These are phyloP conservation scores for Hyphodiscus sp. DNA, from an alignment of 2,329 filamentous ascomycete genomes.

Conservation along the genomic window DNA sequence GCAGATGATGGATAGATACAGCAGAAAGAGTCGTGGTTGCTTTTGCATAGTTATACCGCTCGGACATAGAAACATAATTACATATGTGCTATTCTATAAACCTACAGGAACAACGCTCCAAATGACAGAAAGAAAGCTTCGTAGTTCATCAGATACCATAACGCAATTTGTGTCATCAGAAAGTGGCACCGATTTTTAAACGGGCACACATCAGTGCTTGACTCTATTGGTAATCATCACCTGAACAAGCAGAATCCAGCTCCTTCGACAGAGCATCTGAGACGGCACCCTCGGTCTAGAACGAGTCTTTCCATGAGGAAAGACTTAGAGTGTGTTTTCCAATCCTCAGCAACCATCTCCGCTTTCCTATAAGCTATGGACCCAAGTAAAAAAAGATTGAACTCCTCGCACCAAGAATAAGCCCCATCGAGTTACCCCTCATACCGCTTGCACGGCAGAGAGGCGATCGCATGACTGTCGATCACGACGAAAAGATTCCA, in stretches of 20 bases:
- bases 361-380: constrained; percentile 51
- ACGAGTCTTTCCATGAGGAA: constrained; percentile 31
- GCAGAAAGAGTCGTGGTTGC: background rate
- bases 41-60: background rate
- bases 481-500: constrained; percentile 79
- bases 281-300: constrained; percentile 20
- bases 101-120: background rate
- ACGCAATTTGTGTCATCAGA: constrained; percentile 43
- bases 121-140: background rate
- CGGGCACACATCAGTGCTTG: constrained; percentile 79
- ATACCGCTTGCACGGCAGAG: constrained; percentile 28
- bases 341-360: constrained; percentile 27
- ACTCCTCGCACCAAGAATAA: constrained; percentile 99
- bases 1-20: constrained; percentile 10
- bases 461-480: constrained; percentile 98
- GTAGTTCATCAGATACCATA: constrained; percentile 43
- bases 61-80: background rate
- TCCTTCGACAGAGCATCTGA: constrained; percentile 63
- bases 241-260: constrained; percentile 53
- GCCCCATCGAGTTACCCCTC: constrained; percentile 98
- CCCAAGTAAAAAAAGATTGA: constrained; percentile 39
- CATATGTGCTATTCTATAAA: background rate
- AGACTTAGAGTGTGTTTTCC: constrained; percentile 24
- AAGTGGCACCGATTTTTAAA: constrained; percentile 31
- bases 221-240: constrained; percentile 99